phyloP scores from a whole-genome alignment of 2,329 filamentous ascomycete species.

The Xylariales sp. region DNA sequence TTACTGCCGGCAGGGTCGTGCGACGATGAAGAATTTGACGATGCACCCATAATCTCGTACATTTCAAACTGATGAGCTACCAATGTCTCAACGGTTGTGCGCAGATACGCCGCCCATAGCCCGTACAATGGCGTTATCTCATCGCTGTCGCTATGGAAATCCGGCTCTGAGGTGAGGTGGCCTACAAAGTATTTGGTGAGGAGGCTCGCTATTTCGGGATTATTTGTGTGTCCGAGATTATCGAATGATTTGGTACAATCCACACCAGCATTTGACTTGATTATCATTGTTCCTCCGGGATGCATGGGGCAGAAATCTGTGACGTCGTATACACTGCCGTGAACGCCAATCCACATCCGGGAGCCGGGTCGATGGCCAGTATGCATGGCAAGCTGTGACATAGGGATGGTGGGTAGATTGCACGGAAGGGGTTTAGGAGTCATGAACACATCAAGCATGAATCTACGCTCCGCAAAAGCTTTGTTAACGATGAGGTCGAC shows the following conservation, averaged over 20 bases:
- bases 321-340: constrained; percentile 65
- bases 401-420: constrained; percentile 61
- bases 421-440: constrained; percentile 63
- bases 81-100: constrained; percentile 61
- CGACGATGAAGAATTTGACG: constrained; percentile 42
- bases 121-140: constrained; percentile 61
- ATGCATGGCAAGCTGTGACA: constrained; percentile 61
- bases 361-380: constrained; percentile 61
- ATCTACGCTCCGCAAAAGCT: constrained; percentile 65
- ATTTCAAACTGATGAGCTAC: constrained; percentile 66
- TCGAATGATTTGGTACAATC: constrained; percentile 65
- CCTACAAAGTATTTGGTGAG: constrained; percentile 67
- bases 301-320: constrained; percentile 66
- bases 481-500: constrained; percentile 63
- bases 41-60: constrained; percentile 59
- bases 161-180: constrained; percentile 62
- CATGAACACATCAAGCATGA: constrained; percentile 70
- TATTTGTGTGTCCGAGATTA: constrained; percentile 65
- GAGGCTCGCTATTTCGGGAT: constrained; percentile 64
- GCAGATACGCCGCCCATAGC: constrained; percentile 62
- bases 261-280: constrained; percentile 66
- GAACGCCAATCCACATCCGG: constrained; percentile 64
- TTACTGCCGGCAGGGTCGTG: constrained; percentile 50
- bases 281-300: constrained; percentile 63
- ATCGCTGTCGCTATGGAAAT: constrained; percentile 54